Conservation (phyloP, 2,329 filamentous ascomycete species). For the Aspergillus japonicus region DNA sequence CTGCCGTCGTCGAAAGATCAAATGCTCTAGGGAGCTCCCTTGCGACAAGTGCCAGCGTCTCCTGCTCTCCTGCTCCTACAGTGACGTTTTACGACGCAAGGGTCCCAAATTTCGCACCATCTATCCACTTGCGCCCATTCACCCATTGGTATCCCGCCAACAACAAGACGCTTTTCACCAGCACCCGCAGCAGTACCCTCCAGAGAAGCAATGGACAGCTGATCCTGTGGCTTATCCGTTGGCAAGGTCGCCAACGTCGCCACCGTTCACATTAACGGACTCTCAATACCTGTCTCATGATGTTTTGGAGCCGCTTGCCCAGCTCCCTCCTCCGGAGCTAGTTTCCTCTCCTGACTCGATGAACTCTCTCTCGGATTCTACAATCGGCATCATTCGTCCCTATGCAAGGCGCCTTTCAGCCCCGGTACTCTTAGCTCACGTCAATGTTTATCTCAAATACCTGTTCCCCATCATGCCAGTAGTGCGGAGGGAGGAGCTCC, state of each 20-base stretch:
- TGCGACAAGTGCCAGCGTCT: slow-evolving; percentile 43
- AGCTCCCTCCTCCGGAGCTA: slow-evolving; percentile 31
- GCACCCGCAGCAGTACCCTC: slow-evolving; percentile 14
- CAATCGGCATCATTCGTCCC: slow-evolving; percentile 17
- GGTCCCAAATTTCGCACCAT: slow-evolving; percentile 41
- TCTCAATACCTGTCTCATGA: slow-evolving; percentile 26
- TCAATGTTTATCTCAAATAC: slow-evolving; percentile 44
- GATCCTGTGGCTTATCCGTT: slow-evolving; percentile 22
- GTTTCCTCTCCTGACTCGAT: slow-evolving; percentile 38
- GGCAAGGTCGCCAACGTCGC: slow-evolving; percentile 27
- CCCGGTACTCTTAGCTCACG: slow-evolving; percentile 37
- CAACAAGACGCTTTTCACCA: slow-evolving; percentile 18
- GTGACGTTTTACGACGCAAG: slow-evolving; percentile 39
- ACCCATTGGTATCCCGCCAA: slow-evolving; percentile 28
- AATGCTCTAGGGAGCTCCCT: slow-evolving; percentile 41
- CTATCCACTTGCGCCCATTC: slow-evolving; percentile 38
- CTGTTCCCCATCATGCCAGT: slow-evolving; percentile 48
- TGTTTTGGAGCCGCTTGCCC: slow-evolving; percentile 27
- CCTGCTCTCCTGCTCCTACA: slow-evolving; percentile 42
- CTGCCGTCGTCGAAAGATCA: slow-evolving; percentile 45
- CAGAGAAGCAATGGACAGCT: slow-evolving; percentile 21
- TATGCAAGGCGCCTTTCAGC: slow-evolving; percentile 31
- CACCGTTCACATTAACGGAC: slow-evolving; percentile 26
- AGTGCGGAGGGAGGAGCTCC: slow-evolving; percentile 36
- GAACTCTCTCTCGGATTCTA: slow-evolving; percentile 31